Evolutionary conservation across 108 stramenopile species (phyloP).

Genomic region (Bacterosira constricta): DNA sequence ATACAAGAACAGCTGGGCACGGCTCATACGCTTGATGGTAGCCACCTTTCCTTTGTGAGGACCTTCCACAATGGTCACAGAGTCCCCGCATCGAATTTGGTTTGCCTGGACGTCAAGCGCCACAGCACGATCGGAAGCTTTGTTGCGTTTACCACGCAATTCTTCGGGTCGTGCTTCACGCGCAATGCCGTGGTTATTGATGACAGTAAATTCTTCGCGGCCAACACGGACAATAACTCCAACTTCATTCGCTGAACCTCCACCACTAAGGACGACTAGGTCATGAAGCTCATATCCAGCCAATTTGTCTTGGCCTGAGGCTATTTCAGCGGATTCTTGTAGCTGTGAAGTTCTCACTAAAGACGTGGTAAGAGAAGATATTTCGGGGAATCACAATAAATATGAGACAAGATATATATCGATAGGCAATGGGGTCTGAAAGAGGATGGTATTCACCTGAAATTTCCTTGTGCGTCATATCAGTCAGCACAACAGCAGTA

Average conservation of each 20-base stretch:
- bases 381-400: neutral
- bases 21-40: slow-evolving; percentile 91
- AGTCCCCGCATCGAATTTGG: slow-evolving; percentile 85
- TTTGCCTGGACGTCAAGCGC: slow-evolving; percentile 90
- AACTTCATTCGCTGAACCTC: slow-evolving; percentile 89
- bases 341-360: slow-evolving; percentile 83
- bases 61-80: slow-evolving; percentile 87
- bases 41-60: slow-evolving; percentile 89
- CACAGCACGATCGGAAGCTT: slow-evolving; percentile 77
- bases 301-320: slow-evolving; percentile 86
- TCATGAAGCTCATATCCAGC: slow-evolving; percentile 90
- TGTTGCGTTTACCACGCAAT: slow-evolving; percentile 88
- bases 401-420: neutral
- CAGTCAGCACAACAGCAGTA: slow-evolving; percentile 91
- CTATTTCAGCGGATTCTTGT: slow-evolving; percentile 86
- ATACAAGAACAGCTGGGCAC: slow-evolving; percentile 88
- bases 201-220: slow-evolving; percentile 90
- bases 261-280: slow-evolving; percentile 89
- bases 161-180: slow-evolving; percentile 89
- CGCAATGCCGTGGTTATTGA: slow-evolving; percentile 88
- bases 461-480: slow-evolving; percentile 92
- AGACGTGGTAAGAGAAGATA: too few relatives aligned
- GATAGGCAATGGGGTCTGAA: neutral
- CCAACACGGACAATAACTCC: slow-evolving; percentile 93
- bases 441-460: slow-evolving; percentile 52